Base-by-base conservation (phyloP, 345 rosid genomes). In the Gossypioides kirkii region DNA sequence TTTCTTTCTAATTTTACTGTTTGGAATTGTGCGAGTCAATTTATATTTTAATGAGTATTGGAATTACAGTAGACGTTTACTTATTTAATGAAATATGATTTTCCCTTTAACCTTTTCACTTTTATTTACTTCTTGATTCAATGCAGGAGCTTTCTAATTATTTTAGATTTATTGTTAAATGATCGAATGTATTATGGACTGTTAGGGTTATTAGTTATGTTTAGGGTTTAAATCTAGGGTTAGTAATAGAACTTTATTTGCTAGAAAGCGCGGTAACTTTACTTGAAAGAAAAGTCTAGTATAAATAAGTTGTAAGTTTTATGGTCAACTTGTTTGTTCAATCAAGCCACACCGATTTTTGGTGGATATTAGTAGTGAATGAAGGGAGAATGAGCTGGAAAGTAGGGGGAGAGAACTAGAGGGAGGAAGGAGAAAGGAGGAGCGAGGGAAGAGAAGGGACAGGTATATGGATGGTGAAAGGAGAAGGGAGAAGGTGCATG, bases 381-480 rank as follows among this genome's bases (percentile, higher is more conserved):
- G 76, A 67, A 81, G 84, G 77, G 86, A 69, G 77, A 76, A 72
- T 17, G 82, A 80, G n/a, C 58, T 62, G 13, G 78, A 79, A 36
- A n/a, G 56, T 42, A 72, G 73, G 71, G 52, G 61, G 42, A 45
- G 23, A 69, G 79, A 76, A 32, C 50, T 26, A 56, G 71, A 76
- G 0, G 28, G 45, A 38, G 73, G 70, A 76, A 70, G 80, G 78
- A 74, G 85, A 72, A 61, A 72, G 76, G 76, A 77, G 82, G 80
- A 87, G 58, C 75, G 62, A 47, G 87, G 80, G 65, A 83, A 84
- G 82, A 80, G 84, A 73, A 80, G 76, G 82, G 89, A 83, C 20
- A 62, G 82, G 72, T 90, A 82, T 47, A 55, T 54, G 41, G 89
- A 78, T 41, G 18, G 75, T 67, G 85, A 74, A 55, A 73, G 82